phyloP scores from a whole-genome alignment of 129 eudicot species.

The Silybum marianum region DNA sequence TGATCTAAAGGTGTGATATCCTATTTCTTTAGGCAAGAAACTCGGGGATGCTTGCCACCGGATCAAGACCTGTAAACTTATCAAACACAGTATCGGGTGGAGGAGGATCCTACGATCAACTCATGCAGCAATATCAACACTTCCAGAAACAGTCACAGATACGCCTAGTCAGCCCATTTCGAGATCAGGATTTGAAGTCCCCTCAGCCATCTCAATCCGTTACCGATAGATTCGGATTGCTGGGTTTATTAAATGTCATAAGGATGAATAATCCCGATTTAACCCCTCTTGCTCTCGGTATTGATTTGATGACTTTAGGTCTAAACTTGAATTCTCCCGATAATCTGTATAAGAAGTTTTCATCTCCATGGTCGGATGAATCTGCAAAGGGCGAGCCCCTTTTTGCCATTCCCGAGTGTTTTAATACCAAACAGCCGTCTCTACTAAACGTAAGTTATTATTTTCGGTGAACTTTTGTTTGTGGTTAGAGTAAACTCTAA shows the following conservation, averaged over 20 bases:
- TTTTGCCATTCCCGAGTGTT: slow-evolving; percentile 74
- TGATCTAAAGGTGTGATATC: slow-evolving; percentile 16
- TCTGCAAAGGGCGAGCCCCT: slow-evolving; percentile 86
- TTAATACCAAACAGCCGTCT: slow-evolving; percentile 66
- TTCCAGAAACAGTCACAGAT: slow-evolving; percentile 74
- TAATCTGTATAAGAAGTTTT: slow-evolving; percentile 71
- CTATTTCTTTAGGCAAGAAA: slow-evolving; percentile 43
- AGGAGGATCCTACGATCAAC: slow-evolving; percentile 60
- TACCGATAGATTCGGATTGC: slow-evolving; percentile 68
- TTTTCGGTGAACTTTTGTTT: slow-evolving; percentile 8
- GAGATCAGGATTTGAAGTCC: slow-evolving; percentile 73
- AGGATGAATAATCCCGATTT: slow-evolving; percentile 76
- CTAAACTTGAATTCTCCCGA: slow-evolving; percentile 82
- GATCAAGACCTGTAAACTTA: slow-evolving; percentile 55
- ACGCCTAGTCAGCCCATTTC: slow-evolving; percentile 61
- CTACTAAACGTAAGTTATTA: slow-evolving; percentile 49
- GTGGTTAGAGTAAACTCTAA: background rate
- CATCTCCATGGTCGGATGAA: slow-evolving; percentile 98
- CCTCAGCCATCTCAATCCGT: slow-evolving; percentile 55
- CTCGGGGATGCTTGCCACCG: slow-evolving; percentile 50
- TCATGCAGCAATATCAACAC: slow-evolving; percentile 85
- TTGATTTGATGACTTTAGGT: slow-evolving; percentile 80
- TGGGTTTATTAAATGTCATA: slow-evolving; percentile 73
- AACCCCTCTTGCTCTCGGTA: slow-evolving; percentile 82
- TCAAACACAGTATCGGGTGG: slow-evolving; percentile 51